phyloP scores from a whole-genome alignment of 495 filamentous ascomycete species.

The Podospora sp. region DNA sequence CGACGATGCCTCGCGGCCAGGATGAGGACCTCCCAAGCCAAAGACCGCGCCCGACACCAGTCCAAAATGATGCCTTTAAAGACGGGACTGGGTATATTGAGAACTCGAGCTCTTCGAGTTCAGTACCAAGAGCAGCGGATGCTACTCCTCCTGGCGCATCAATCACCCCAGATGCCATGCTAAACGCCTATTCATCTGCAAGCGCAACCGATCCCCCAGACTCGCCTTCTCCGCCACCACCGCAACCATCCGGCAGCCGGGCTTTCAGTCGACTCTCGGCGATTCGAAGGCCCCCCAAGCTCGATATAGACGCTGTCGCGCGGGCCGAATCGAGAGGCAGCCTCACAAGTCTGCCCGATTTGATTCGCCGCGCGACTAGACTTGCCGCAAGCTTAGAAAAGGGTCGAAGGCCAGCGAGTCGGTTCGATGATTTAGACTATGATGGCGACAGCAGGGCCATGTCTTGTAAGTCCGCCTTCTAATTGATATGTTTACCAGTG shows the following conservation, averaged over 20 bases:
- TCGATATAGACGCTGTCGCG: slow-evolving; percentile 78
- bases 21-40: slow-evolving; percentile 31
- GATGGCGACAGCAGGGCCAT: slow-evolving; percentile 43
- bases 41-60: slow-evolving; percentile 38
- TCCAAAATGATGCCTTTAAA: slow-evolving; percentile 40
- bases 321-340: slow-evolving; percentile 82
- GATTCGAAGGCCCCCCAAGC: slow-evolving; percentile 68
- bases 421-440: slow-evolving; percentile 55
- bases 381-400: slow-evolving; percentile 87
- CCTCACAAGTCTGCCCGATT: slow-evolving; percentile 85
- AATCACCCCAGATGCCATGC: slow-evolving; percentile 43
- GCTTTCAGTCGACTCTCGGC: slow-evolving; percentile 50
- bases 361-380: slow-evolving; percentile 85
- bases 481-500: slow-evolving; percentile 20
- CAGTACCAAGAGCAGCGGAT: slow-evolving; percentile 29
- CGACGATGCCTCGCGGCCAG: slow-evolving; percentile 33
- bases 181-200: slow-evolving; percentile 48
- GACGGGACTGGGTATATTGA: slow-evolving; percentile 50
- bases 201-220: slow-evolving; percentile 45
- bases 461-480: slow-evolving; percentile 35
- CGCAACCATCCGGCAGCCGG: slow-evolving; percentile 21
- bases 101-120: slow-evolving; percentile 45
- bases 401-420: slow-evolving; percentile 75
- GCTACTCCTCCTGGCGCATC: slow-evolving; percentile 30
- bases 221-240: slow-evolving; percentile 38